A percentile compares a stretch with the other conserved stretches of the same genome.
Conservation (phyloP, 2,329 filamentous ascomycete genomes). For the Penicillium rolfsii region DNA sequence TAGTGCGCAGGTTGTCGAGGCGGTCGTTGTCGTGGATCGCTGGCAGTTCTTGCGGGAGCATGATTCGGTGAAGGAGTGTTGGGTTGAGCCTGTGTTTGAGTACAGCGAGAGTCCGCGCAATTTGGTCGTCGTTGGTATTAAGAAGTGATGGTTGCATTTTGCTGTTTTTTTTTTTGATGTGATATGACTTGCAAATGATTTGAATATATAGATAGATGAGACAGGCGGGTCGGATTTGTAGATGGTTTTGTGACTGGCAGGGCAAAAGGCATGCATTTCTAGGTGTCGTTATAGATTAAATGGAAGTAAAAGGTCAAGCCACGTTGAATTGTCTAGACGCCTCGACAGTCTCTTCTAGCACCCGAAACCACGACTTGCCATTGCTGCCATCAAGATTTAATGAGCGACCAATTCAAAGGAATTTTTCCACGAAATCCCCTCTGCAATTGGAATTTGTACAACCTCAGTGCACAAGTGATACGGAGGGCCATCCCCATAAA, state of each 20-base stretch:
- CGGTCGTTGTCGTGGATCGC: slow-evolving; percentile 84
- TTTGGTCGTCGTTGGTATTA: slow-evolving; percentile 88
- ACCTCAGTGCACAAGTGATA: not conserved
- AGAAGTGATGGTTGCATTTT: slow-evolving; percentile 53
- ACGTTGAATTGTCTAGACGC: not conserved
- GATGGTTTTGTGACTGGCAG: not conserved
- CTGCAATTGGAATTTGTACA: not conserved
- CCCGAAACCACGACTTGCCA: not conserved
- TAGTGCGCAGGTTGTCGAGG: slow-evolving; percentile 85
- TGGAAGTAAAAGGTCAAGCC: not conserved
- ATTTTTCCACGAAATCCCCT: not conserved
- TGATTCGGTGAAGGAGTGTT: slow-evolving; percentile 70
- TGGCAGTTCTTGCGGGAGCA: slow-evolving; percentile 88
- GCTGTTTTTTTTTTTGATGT: not conserved
- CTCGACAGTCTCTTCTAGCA: too few species aligned
- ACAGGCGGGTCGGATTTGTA: not conserved
- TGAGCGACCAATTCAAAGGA: not conserved
- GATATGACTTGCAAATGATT: slow-evolving; percentile 7
- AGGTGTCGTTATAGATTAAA: not conserved
- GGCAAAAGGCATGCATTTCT: not conserved
- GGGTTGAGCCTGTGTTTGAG: slow-evolving; percentile 94
- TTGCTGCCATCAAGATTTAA: not conserved
- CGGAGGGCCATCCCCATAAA: not conserved
- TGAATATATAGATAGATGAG: not conserved
- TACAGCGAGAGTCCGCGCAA: slow-evolving; percentile 85